These are phyloP conservation scores for Aureobasidium sp. DNA, from an alignment of 2,329 filamentous ascomycete species.

Conservation along the genomic window DNA sequence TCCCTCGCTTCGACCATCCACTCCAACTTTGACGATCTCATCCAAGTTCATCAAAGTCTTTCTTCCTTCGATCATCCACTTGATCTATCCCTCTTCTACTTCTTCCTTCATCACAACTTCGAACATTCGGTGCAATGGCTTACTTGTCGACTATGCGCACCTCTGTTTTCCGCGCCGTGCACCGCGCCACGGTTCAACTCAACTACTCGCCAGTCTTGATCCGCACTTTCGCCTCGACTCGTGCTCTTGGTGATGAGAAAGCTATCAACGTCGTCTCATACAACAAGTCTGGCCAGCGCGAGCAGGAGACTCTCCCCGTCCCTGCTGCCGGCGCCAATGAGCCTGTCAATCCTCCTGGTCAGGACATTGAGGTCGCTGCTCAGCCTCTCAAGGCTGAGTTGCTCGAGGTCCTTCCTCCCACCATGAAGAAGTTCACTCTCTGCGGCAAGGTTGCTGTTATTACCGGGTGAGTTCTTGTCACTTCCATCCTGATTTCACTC, in stretches of 20 bases:
- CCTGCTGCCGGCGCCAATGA: slow-evolving; percentile 17
- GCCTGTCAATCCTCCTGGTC: slow-evolving; percentile 28
- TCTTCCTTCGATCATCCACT: not conserved
- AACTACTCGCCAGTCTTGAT: not conserved
- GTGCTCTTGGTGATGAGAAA: slow-evolving; percentile 17
- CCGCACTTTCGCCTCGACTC: slow-evolving; percentile 5
- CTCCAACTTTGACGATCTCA: not conserved
- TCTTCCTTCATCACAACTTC: not conserved
- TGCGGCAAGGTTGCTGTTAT: slow-evolving; percentile 65
- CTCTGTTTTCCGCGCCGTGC: not conserved
- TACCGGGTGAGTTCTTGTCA: slow-evolving; percentile 51
- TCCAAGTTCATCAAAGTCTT: slow-evolving; percentile 3
- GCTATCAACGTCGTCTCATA: slow-evolving; percentile 27
- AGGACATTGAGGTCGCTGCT: slow-evolving; percentile 27
- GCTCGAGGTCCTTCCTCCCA: slow-evolving; percentile 50
- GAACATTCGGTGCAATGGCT: not conserved
- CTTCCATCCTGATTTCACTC: slow-evolving; percentile 1
- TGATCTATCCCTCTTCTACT: not conserved
- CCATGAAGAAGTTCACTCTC: slow-evolving; percentile 62
- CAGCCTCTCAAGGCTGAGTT: slow-evolving; percentile 31
- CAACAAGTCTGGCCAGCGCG: slow-evolving; percentile 25
- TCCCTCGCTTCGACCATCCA: not conserved
- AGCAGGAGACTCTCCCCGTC: slow-evolving; percentile 24
- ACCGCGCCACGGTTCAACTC: not conserved
- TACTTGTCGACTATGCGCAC: not conserved